phyloP scores from a whole-genome alignment of 2,329 filamentous ascomycete genomes.

The Exophiala spinifera region DNA sequence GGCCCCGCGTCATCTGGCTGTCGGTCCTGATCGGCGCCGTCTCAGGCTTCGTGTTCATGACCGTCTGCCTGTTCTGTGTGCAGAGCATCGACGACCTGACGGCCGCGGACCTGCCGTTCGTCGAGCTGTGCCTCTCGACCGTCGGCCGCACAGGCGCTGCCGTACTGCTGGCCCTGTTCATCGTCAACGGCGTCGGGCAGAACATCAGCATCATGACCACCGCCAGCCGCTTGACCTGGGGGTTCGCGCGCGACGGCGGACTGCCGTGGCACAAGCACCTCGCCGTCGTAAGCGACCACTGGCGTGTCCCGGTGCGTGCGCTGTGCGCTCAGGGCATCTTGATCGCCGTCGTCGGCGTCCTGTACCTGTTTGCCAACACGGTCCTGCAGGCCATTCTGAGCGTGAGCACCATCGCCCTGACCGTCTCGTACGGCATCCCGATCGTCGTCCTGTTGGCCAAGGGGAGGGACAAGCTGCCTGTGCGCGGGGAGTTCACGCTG shows the following conservation, averaged over 20 bases:
- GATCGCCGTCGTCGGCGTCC: conserved; percentile 50
- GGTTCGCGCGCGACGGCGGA: conserved; percentile 54
- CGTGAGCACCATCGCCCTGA: conserved; percentile 57
- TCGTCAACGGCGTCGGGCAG: conserved; percentile 55
- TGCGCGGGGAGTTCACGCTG: conserved; percentile 41
- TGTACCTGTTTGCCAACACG: conserved; percentile 55
- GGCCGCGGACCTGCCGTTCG: conserved; percentile 46
- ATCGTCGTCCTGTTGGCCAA: conserved; percentile 48
- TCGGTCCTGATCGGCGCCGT: conserved; percentile 50
- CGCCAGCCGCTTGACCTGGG: conserved; percentile 54
- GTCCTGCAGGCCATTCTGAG: conserved; percentile 54
- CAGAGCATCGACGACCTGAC: conserved; percentile 46
- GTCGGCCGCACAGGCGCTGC: conserved; percentile 44
- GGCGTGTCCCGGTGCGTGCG: conserved; percentile 53
- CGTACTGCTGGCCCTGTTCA: conserved; percentile 54
- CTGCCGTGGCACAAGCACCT: conserved; percentile 48
- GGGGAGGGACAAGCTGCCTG: conserved; percentile 51
- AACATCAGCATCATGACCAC: conserved; percentile 53
- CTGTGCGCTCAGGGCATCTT: conserved; percentile 52
- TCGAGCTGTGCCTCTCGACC: conserved; percentile 46
- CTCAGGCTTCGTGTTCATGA: conserved; percentile 52
- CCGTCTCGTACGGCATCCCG: conserved; percentile 52
- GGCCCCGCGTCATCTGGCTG: conserved; percentile 53
- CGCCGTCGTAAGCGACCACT: conserved; percentile 44
- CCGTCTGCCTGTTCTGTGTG: conserved; percentile 52